Percentiles rank a stretch among this genome's conserved stretches.
Evolutionary conservation across 257 asterid species (phyloP).

Genomic region (Datura wrightii): DNA sequence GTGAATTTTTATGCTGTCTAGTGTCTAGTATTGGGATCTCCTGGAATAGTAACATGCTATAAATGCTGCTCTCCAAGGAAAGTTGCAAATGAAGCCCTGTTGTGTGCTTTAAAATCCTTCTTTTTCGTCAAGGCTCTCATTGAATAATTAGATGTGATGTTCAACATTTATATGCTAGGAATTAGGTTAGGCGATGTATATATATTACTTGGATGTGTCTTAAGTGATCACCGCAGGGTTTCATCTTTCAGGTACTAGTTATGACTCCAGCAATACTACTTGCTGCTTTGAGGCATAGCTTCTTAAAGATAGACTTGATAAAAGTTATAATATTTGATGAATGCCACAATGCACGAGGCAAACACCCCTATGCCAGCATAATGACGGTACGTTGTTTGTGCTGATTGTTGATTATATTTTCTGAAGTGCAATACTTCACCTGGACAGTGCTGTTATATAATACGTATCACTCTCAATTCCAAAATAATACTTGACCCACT

Average conservation of each 20-base stretch:
- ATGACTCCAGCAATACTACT: slow-evolving; percentile 89
- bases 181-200: background rate
- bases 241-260: slow-evolving; percentile 81
- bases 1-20: background rate
- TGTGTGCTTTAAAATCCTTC: background rate
- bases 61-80: background rate
- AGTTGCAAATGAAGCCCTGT: background rate
- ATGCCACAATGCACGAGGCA: slow-evolving; percentile 89
- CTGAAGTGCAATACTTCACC: background rate
- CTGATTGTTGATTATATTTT: background rate
- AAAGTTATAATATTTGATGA: slow-evolving; percentile 86
- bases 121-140: background rate
- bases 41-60: background rate
- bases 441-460: background rate
- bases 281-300: slow-evolving; percentile 72
- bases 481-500: background rate
- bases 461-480: background rate
- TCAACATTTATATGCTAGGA: background rate
- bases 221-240: slow-evolving; percentile 3
- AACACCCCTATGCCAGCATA: slow-evolving; percentile 66
- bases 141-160: background rate
- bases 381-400: slow-evolving; percentile 62
- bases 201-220: background rate
- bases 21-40: background rate
- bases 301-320: slow-evolving; percentile 59